phyloP scores from a whole-genome alignment of 1,139 yeast species.

The Schwanniomyces etchellsii region DNA sequence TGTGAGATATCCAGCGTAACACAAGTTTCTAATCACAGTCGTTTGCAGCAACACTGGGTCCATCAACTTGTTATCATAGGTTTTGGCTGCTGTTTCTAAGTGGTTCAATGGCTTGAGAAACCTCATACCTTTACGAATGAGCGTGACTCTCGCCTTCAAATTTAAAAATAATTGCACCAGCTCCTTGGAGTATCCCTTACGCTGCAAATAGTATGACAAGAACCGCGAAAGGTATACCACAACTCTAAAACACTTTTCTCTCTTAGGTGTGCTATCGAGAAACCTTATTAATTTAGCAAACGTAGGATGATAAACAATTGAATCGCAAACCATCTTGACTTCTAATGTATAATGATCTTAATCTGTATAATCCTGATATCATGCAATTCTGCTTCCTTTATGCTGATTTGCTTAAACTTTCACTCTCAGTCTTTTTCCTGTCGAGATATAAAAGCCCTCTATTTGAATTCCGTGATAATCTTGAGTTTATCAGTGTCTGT shows the following conservation, averaged over 20 bases:
- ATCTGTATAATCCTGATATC: too few relatives aligned
- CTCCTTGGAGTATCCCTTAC: conserved; percentile 52
- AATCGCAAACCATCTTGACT: conserved; percentile 59
- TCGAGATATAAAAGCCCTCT: too few relatives aligned
- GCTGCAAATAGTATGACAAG: conserved; percentile 55
- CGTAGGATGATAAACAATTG: conserved; percentile 71
- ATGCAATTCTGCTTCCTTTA: too few relatives aligned
- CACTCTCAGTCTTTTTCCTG: not conserved
- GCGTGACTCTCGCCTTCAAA: conserved; percentile 54
- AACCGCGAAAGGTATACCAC: conserved; percentile 80
- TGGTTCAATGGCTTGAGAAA: conserved; percentile 80
- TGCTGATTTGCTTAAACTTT: too few relatives aligned
- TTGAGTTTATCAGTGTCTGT: too few relatives aligned
- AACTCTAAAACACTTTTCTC: conserved; percentile 73
- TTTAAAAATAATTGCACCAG: conserved; percentile 46
- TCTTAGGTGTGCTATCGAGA: conserved; percentile 57
- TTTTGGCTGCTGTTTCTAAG: conserved; percentile 61
- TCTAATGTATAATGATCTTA: too few relatives aligned
- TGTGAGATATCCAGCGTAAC: conserved; percentile 68
- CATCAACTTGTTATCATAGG: conserved; percentile 65
- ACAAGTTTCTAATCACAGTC: conserved; percentile 62
- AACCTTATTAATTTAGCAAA: conserved; percentile 57
- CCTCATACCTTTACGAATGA: conserved; percentile 80
- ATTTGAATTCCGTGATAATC: too few relatives aligned
- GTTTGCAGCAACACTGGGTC: conserved; percentile 59